Evolutionary conservation across 805 yeast species (phyloP).

Genomic region (Candida berthetii): DNA sequence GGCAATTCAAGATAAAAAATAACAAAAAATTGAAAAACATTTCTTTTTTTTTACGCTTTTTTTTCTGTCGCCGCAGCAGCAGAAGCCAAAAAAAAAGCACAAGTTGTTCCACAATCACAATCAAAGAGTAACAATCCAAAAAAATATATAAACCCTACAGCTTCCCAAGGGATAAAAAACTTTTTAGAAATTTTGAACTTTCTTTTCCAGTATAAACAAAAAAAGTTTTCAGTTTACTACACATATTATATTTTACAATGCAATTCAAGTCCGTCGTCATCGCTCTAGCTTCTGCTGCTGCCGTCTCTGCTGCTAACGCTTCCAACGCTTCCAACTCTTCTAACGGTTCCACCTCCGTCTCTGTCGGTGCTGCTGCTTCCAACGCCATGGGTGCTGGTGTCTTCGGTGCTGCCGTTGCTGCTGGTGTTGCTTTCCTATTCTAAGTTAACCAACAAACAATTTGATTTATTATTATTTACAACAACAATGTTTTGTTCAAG

Average conservation of each 20-base stretch:
- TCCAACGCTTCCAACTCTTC: conserved; percentile 28
- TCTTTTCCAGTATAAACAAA: not conserved
- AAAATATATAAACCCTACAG: too few relatives aligned
- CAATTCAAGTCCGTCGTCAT: conserved; percentile 66
- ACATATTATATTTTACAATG: too few relatives aligned
- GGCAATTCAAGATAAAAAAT: not conserved
- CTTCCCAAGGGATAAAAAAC: too few relatives aligned
- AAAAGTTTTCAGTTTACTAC: too few relatives aligned
- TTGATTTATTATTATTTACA: not conserved
- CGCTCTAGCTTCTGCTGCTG: conserved; percentile 66
- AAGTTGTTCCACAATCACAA: too few relatives aligned
- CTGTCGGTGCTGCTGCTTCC: conserved; percentile 44
- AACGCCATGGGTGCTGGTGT: conserved; percentile 65
- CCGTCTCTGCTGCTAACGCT: conserved; percentile 56
- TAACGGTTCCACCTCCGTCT: conserved; percentile 35
- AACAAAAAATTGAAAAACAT: too few relatives aligned
- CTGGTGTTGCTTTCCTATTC: conserved; percentile 58
- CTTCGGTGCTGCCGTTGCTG: conserved; percentile 81
- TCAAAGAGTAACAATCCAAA: too few relatives aligned
- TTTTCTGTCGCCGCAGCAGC: not conserved
- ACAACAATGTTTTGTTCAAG: not conserved
- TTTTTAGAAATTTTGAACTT: not conserved
- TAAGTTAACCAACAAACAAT: conserved; percentile 16
- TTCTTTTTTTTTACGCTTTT: not conserved
- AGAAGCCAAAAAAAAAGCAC: not conserved